Conservation (phyloP, 1,284 basidiomycete species). For the Pseudozyma flocculosa region DNA sequence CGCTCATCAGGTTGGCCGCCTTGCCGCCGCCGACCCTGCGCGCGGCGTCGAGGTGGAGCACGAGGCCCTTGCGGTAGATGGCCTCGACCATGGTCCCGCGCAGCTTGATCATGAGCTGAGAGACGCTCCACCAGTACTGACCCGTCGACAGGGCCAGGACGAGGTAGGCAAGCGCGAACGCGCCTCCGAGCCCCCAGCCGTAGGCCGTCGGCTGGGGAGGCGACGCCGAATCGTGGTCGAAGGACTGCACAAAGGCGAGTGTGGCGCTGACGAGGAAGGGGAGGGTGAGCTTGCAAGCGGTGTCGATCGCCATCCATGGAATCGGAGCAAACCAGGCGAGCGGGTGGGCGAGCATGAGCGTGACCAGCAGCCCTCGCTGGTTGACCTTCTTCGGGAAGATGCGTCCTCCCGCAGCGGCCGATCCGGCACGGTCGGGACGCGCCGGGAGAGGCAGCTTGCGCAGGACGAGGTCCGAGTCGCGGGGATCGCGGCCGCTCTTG, state of each 20-base stretch:
- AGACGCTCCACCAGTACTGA: conserved; percentile 33
- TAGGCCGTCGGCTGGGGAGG: conserved; percentile 26
- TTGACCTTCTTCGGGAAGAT: conserved; percentile 16
- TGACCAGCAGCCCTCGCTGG: conserved; percentile 19
- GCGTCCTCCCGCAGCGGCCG: too few relatives aligned
- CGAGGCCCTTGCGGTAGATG: conserved; percentile 48
- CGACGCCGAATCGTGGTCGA: conserved; percentile 4
- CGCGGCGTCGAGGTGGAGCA: conserved; percentile 37
- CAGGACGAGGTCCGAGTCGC: too few relatives aligned
- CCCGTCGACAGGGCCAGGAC: conserved; percentile 34
- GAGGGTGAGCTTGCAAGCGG: conserved; percentile 32
- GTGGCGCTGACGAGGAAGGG: conserved; percentile 44
- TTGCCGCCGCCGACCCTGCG: conserved; percentile 40
- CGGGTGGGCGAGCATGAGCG: conserved; percentile 33
- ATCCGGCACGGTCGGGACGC: too few relatives aligned
- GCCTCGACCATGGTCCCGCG: conserved; percentile 45
- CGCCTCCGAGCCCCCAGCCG: conserved; percentile 51
- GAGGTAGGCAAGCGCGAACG: conserved; percentile 45
- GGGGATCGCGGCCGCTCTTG: too few relatives aligned
- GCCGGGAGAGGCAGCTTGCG: too few relatives aligned
- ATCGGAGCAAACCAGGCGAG: conserved; percentile 30
- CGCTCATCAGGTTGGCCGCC: conserved; percentile 49
- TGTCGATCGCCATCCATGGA: conserved; percentile 33
- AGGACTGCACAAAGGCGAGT: conserved; percentile 42
- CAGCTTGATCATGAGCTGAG: conserved; percentile 37